A percentile compares a stretch with the other conserved stretches of the same genome.
Evolutionary conservation across 441 rosid species (phyloP).

Genomic region (Eutrema salsugineum): DNA sequence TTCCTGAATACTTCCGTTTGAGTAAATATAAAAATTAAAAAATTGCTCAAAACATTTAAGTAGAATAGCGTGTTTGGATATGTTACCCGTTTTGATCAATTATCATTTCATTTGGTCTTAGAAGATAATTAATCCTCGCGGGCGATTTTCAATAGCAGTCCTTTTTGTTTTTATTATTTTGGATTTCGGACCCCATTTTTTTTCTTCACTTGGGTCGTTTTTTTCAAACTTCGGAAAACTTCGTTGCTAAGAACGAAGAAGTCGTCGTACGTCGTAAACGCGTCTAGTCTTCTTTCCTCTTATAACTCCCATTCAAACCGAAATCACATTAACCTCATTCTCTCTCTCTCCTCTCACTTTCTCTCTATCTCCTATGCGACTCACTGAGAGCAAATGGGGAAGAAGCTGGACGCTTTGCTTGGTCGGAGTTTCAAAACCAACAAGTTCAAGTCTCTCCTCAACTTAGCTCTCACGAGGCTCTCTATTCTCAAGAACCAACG

Average conservation of each 20-base stretch:
- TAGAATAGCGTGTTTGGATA: background rate
- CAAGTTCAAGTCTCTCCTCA: slow-evolving; percentile 56
- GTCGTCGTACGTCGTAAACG: slow-evolving; percentile 20
- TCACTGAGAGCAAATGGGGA: slow-evolving; percentile 50
- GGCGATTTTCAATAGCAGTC: slow-evolving; percentile 5
- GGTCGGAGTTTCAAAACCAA: slow-evolving; percentile 56
- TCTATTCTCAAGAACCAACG: slow-evolving; percentile 77
- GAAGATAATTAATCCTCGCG: background rate
- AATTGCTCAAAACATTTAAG: too few relatives aligned
- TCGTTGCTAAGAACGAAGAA: slow-evolving; percentile 36
- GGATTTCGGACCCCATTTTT: background rate
- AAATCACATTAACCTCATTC: background rate
- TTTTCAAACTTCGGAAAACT: slow-evolving; percentile 12
- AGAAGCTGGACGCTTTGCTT: slow-evolving; percentile 68
- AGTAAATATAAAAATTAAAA: too few relatives aligned
- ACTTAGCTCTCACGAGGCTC: slow-evolving; percentile 69
- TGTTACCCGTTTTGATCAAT: background rate
- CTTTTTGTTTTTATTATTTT: background rate
- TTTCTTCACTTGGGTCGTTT: background rate
- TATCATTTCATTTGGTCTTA: background rate
- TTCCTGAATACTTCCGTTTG: too few relatives aligned
- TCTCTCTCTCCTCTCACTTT: background rate
- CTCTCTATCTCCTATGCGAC: background rate
- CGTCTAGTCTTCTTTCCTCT: slow-evolving; percentile 13
- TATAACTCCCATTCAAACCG: slow-evolving; percentile 8